Evolutionary conservation across 1,284 basidiomycete genomes (phyloP).

Genomic region (Malassezia obtusa): DNA sequence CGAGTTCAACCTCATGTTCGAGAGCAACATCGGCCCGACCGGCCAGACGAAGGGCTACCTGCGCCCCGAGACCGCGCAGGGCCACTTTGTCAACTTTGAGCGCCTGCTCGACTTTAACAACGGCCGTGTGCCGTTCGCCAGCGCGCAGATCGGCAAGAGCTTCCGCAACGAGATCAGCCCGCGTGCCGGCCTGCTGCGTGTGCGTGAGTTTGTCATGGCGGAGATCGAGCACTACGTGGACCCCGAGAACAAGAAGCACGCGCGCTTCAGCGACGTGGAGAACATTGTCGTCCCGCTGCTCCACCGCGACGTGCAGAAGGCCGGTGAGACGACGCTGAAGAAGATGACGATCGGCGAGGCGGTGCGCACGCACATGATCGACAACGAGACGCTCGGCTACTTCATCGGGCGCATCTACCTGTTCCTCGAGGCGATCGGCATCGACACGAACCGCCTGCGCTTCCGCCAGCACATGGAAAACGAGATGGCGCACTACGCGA

Average conservation of each 20-base stretch:
- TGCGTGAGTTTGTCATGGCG: constrained; percentile 98
- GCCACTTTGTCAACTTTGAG: constrained; percentile 98
- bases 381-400: constrained; percentile 95
- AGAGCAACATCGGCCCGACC: constrained; percentile 90
- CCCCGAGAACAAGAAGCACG: constrained; percentile 80
- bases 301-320: constrained; percentile 69
- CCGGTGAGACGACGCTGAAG: constrained; percentile 62
- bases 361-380: constrained; percentile 70
- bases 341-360: constrained; percentile 77
- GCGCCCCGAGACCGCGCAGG: constrained; percentile 95
- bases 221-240: constrained; percentile 99
- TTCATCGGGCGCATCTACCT: constrained; percentile 86
- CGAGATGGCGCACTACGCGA: constrained; percentile 98
- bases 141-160: constrained; percentile 87
- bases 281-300: constrained; percentile 68
- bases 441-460: constrained; percentile 71
- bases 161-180: constrained; percentile 99
- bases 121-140: constrained; percentile 87
- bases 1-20: constrained; percentile 98
- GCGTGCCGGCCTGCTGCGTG: constrained; percentile 84
- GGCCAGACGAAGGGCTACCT: constrained; percentile 93
- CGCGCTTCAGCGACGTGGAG: constrained; percentile 70
- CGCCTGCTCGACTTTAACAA: constrained; percentile 97
- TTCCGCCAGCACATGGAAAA: constrained; percentile 95
- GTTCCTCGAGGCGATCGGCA: constrained; percentile 85